Conservation (phyloP, 768 basidiomycete species). For the Gelatoporia subvermispora region DNA sequence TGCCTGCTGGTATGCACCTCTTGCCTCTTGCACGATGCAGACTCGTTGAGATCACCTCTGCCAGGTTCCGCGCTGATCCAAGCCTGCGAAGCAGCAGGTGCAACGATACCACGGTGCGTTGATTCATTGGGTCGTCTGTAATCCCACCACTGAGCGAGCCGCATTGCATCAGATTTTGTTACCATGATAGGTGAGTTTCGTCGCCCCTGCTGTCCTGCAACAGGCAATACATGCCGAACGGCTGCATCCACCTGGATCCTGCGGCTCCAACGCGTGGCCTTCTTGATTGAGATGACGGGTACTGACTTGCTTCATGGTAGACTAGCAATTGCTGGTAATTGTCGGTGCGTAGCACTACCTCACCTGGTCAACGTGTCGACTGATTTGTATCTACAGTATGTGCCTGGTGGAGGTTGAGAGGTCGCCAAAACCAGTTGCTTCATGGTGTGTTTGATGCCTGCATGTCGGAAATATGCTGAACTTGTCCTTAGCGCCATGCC, state of each 20-base stretch:
- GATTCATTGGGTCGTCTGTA: background rate
- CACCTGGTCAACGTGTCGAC: conserved; percentile 5
- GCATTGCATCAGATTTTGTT: conserved; percentile 56
- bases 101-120: conserved; percentile 70
- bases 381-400: conserved; percentile 56
- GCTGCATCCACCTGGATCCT: background rate
- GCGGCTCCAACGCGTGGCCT: background rate
- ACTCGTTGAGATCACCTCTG: conserved; percentile 5
- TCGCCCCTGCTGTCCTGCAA: background rate
- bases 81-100: conserved; percentile 88
- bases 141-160: conserved; percentile 5
- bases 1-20: conserved; percentile 79
- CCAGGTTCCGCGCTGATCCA: conserved; percentile 92
- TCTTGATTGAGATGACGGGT: conserved; percentile 8
- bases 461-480: conserved; percentile 2
- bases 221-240: background rate
- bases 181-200: conserved; percentile 68
- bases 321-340: conserved; percentile 95
- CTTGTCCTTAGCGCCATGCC: conserved; percentile 78
- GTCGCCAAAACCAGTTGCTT: conserved; percentile 92
- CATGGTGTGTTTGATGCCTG: conserved; percentile 53
- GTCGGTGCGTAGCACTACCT: conserved; percentile 55
- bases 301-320: conserved; percentile 31
- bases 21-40: background rate
- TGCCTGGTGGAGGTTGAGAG: conserved; percentile 97